These are phyloP conservation scores for Trypanosoma mega DNA, from an alignment of 208 protist genomes.

Conservation along the genomic window DNA sequence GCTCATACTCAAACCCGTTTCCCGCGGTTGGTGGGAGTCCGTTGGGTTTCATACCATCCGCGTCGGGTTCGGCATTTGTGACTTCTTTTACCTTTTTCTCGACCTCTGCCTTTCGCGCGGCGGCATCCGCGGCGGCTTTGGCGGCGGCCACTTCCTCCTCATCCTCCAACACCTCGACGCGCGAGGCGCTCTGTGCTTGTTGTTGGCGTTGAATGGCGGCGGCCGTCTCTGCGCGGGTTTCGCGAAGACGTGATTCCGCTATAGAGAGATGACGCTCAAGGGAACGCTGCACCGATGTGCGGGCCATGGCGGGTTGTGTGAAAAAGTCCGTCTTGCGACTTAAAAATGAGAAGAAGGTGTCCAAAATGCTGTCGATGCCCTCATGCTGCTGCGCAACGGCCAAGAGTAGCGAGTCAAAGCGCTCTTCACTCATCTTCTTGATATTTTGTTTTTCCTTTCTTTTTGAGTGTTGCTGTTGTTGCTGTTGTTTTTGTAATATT, in stretches of 20 bases:
- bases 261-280: slow-evolving; percentile 57
- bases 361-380: slow-evolving; percentile 88
- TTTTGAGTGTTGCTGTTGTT: neutral
- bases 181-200: slow-evolving; percentile 36
- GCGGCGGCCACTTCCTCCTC: slow-evolving; percentile 60
- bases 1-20: slow-evolving; percentile 89
- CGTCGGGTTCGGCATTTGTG: slow-evolving; percentile 40
- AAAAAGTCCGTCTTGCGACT: slow-evolving; percentile 94
- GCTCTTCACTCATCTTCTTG: slow-evolving; percentile 36
- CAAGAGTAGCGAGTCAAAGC: slow-evolving; percentile 90
- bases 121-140: slow-evolving; percentile 40
- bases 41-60: slow-evolving; percentile 70
- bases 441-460: neutral
- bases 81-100: slow-evolving; percentile 49
- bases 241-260: slow-evolving; percentile 54
- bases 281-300: slow-evolving; percentile 40
- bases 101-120: slow-evolving; percentile 50
- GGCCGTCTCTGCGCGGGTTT: slow-evolving; percentile 15
- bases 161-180: slow-evolving; percentile 78
- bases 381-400: slow-evolving; percentile 91
- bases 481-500: slow-evolving; percentile 1
- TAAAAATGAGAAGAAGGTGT: slow-evolving; percentile 92
- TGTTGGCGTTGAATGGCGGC: slow-evolving; percentile 22
- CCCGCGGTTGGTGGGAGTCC: slow-evolving; percentile 71
- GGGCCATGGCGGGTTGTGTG: slow-evolving; percentile 74